These are phyloP conservation scores for Trichophyton equinum DNA, from an alignment of 2,329 filamentous ascomycete genomes.

Conservation along the genomic window DNA sequence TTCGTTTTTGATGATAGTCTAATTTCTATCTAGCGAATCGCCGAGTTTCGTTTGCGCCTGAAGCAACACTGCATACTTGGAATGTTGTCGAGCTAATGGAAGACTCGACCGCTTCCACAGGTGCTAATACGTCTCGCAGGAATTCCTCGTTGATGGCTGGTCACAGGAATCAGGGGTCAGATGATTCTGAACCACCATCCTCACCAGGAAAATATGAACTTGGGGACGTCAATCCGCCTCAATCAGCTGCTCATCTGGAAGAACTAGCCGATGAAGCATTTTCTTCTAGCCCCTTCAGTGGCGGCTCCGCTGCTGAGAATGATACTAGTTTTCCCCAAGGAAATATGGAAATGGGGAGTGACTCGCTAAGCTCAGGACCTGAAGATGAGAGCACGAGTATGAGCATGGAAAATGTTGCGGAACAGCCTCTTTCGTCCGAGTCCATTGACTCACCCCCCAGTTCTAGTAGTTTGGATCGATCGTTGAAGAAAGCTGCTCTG, in stretches of 20 bases:
- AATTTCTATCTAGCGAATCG: conserved; percentile 50
- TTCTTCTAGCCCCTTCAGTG: conserved; percentile 69
- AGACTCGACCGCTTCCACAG: conserved; percentile 67
- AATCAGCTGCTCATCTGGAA: conserved; percentile 52
- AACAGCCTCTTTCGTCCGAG: conserved; percentile 52
- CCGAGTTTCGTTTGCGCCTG: conserved; percentile 90
- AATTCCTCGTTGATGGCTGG: conserved; percentile 45
- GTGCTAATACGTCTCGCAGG: conserved; percentile 60
- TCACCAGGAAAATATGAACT: conserved; percentile 14
- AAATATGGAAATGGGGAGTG: conserved; percentile 33
- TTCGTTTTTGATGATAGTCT: not conserved
- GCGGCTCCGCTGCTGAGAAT: conserved; percentile 37
- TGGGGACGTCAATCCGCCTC: conserved; percentile 45
- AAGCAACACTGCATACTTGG: conserved; percentile 94
- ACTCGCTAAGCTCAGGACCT: conserved; percentile 38
- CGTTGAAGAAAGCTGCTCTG: conserved; percentile 59
- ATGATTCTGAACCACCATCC: not conserved
- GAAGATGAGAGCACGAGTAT: conserved; percentile 64
- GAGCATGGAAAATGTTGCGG: conserved; percentile 67
- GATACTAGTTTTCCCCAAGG: conserved; percentile 32
- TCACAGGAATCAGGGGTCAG: not conserved
- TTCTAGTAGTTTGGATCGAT: conserved; percentile 65
- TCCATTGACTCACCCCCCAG: conserved; percentile 46
- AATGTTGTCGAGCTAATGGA: conserved; percentile 83
- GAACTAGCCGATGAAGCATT: conserved; percentile 53